These are phyloP conservation scores for Apiotrichum siamense DNA, from an alignment of 1,284 basidiomycete species.

Conservation along the genomic window DNA sequence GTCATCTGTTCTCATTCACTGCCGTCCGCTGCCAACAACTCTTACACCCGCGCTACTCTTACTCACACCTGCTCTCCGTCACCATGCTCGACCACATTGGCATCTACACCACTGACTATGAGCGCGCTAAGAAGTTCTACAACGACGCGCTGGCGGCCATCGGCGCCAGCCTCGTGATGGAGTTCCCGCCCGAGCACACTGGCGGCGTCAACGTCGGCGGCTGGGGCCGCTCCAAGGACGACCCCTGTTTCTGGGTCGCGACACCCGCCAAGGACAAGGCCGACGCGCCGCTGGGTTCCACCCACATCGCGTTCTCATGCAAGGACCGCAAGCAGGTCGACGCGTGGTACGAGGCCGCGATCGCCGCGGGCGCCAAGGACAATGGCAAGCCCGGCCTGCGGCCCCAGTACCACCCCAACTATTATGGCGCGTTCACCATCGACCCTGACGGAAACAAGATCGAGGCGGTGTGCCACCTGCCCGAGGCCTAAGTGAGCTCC, in stretches of 20 bases:
- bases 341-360: conserved; percentile 10
- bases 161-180: conserved; percentile 6
- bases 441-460: conserved; percentile 16
- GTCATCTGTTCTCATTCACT: too few species aligned
- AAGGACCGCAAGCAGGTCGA: conserved; percentile 1
- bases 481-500: not conserved
- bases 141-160: conserved; percentile 2
- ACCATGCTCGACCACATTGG: conserved; percentile 16
- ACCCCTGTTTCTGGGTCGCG: conserved; percentile 13
- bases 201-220: not conserved
- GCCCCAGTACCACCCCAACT: conserved; percentile 13
- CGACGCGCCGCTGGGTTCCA: not conserved
- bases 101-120: conserved; percentile 9
- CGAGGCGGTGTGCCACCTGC: conserved; percentile 15
- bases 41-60: too few species aligned
- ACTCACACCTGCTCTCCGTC: not conserved
- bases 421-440: conserved; percentile 14
- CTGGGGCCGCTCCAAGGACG: conserved; percentile 1
- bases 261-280: not conserved
- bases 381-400: conserved; percentile 15
- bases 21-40: too few species aligned
- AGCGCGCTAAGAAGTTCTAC: conserved; percentile 14
- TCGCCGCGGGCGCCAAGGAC: conserved; percentile 9
- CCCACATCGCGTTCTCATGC: conserved; percentile 10
- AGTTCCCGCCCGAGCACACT: not conserved